A percentile compares a stretch with the other conserved stretches of the same genome.
Conservation (phyloP, 2,329 filamentous ascomycete species). For the Phaeoacremonium minimum region DNA sequence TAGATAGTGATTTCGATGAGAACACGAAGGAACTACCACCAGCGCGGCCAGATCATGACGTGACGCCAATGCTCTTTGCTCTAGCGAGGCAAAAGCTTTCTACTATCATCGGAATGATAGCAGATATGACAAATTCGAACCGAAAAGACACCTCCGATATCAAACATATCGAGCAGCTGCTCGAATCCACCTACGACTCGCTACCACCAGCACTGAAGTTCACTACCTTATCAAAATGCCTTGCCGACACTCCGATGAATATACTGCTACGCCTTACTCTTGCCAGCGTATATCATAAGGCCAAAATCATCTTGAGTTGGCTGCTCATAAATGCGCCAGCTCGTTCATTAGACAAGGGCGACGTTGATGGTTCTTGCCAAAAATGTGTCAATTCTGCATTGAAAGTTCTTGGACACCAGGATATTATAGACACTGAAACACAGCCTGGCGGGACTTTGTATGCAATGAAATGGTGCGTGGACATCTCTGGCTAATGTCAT, state of each 20-base stretch:
- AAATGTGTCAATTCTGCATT: neutral
- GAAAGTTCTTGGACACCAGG: neutral
- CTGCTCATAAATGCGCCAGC: neutral
- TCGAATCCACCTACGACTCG: neutral
- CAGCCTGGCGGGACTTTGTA: neutral
- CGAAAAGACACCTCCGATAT: neutral
- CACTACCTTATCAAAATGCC: neutral
- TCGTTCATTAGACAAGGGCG: too few relatives aligned
- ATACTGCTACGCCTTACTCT: neutral
- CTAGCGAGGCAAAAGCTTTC: neutral
- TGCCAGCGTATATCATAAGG: neutral
- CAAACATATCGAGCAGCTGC: neutral
- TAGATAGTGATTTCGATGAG: constrained; percentile 2
- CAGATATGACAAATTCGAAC: neutral
- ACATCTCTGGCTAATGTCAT: too few relatives aligned
- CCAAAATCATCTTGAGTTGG: neutral
- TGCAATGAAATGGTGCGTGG: neutral
- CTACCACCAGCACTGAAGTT: neutral
- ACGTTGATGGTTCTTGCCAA: neutral
- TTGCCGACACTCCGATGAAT: neutral
- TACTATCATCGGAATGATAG: neutral
- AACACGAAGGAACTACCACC: constrained; percentile 2
- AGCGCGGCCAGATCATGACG: constrained; percentile 1
- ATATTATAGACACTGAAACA: neutral
- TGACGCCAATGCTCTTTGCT: constrained; percentile 1